Evolutionary conservation across 768 basidiomycete species (phyloP).

Genomic region (Boletus vermiculosoides): DNA sequence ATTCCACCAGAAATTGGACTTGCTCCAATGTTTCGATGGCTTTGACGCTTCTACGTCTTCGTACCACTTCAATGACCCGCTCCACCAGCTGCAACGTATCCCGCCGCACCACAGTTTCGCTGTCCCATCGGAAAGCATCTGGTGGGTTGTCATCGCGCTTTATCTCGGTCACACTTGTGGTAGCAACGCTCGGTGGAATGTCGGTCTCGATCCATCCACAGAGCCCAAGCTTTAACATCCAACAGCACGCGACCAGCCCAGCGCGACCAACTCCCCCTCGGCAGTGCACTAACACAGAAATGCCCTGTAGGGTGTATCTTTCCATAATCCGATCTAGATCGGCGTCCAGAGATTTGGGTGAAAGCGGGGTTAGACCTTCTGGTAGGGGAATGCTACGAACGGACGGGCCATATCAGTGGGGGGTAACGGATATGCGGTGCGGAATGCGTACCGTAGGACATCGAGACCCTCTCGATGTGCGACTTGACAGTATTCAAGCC

Average conservation of each 20-base stretch:
- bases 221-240: conserved; percentile 90
- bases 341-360: conserved; percentile 56
- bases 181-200: background rate
- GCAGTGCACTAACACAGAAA: conserved; percentile 81
- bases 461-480: conserved; percentile 71
- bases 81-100: conserved; percentile 69
- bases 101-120: conserved; percentile 30
- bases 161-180: conserved; percentile 11
- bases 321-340: conserved; percentile 66
- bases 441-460: conserved; percentile 60
- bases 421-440: background rate
- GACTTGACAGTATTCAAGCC: conserved; percentile 67
- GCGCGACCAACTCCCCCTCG: conserved; percentile 94
- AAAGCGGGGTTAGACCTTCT: conserved; percentile 80
- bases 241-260: conserved; percentile 87
- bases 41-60: conserved; percentile 78
- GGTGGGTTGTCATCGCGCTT: background rate
- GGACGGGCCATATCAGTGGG: background rate
- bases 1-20: conserved; percentile 79
- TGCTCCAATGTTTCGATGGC: conserved; percentile 95
- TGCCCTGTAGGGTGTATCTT: conserved; percentile 69
- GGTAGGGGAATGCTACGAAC: conserved; percentile 74
- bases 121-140: conserved; percentile 17
- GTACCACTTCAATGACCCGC: conserved; percentile 67
- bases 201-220: conserved; percentile 60